Base-by-base conservation (phyloP, 768 basidiomycete genomes). In the Amanita rubescens region DNA sequence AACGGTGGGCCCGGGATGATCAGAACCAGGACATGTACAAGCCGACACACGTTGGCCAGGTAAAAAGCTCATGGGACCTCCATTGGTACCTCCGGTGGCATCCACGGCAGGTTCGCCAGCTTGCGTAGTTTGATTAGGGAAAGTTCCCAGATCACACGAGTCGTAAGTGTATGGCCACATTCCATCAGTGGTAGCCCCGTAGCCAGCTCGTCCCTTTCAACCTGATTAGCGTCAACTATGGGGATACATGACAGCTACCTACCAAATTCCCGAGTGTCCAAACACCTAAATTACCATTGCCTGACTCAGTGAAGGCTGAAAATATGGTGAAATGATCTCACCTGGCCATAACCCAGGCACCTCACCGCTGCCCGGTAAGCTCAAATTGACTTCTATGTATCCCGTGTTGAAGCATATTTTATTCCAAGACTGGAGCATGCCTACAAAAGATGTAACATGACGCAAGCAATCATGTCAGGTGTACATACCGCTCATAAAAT, bases 391-490 rank as follows among this genome's bases (percentile, higher is more conserved):
- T 69, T 96, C 96, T 53, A 97, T 73, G 63, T 94, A 93, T 2
- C 91, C 93, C 0, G 91, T 92, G 14, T 84, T 94, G 70, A 94
- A 96, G 70, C 94, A 98, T 51, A 96, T 69, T 69, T 96, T 91
- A 70, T 96, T 95, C 94, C 94, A 96, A 11, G 84, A 79, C 59
- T 87, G 83, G 9, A 94, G 50, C 84, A 86, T 85, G 34, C 81
- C 82, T 78, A 54, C 34, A 45, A 27, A 25, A 24, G 17, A 48
- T 20, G 41, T 22, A 53, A 42, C 27, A 57, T 46, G 25, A 27
- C 44, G 14, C 46, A 51, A n/a, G 53, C 2, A 14, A 67, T 54
- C 74, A 25, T 75, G 75, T 51, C 8, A 12, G 49, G 35, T 43
- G 27, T 56, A 67, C 82, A 63, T 69, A 75, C 87, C 92, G 53